Percentiles rank a stretch among this genome's conserved stretches.
These are phyloP conservation scores for Polytrichum formosum DNA, from an alignment of 225 moss, liverwort and hornwort species.

Conservation along the genomic window DNA sequence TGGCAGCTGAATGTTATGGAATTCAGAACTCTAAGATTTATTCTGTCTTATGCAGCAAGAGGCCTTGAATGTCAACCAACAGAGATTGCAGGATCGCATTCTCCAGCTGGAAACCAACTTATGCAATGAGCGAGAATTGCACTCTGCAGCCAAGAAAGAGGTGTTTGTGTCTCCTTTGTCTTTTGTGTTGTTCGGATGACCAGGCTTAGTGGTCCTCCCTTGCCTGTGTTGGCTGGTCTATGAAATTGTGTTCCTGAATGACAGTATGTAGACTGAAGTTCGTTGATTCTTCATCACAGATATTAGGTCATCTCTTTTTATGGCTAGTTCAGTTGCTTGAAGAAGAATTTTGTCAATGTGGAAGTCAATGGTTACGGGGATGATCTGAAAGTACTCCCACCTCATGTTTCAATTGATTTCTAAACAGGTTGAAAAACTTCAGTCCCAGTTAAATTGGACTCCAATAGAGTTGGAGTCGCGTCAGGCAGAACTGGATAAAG, in stretches of 20 bases:
- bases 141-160: constrained; percentile 24
- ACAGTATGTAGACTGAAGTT: not conserved
- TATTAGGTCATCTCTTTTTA: not conserved
- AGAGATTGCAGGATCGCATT: constrained; percentile 11
- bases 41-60: constrained; percentile 13
- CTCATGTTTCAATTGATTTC: not conserved
- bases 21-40: not conserved
- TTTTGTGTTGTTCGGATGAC: not conserved
- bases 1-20: not conserved
- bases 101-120: constrained; percentile 31
- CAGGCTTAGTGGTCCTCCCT: not conserved
- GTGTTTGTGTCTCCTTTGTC: constrained; percentile 15
- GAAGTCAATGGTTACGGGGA: no score
- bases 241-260: not conserved
- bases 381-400: no score
- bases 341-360: no score
- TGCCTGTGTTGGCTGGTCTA: not conserved
- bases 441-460: constrained; percentile 39
- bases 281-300: not conserved
- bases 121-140: constrained; percentile 32
- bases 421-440: constrained; percentile 50
- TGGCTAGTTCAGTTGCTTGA: no score
- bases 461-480: constrained; percentile 33
- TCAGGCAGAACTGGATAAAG: constrained; percentile 44
- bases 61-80: constrained; percentile 17